Evolutionary conservation across 345 rosid genomes (phyloP), one percentile per base, ranked within the genome.

Genomic region (Stellera chamaejasme): DNA sequence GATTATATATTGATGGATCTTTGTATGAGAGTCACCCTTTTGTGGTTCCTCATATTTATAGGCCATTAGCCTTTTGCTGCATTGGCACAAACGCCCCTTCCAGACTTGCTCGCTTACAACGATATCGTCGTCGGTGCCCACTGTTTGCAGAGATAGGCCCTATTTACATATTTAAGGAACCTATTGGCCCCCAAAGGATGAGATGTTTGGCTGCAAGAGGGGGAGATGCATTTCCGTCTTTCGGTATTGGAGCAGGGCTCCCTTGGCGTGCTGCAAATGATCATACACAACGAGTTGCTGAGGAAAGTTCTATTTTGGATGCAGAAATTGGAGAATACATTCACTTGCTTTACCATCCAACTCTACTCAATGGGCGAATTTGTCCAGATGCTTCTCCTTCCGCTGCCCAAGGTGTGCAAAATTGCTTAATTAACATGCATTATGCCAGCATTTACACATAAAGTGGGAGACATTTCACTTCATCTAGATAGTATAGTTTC

Each of bases 121-220:
- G 96, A 26, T 94, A 92, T n/a, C 97, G 95, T 25, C 89, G 99
- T 56, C 99, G 87, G 59, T 90, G 96, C 69, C 97, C 99, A 59
- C 68, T 93, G 66, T 93, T 93, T 82, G 99, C 99, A 50, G 99
- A 93, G 81, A 87, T 90, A 90, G 99, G 99, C 23, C 92, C 97
- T 59, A 64, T 93, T 65, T 90, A 93, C 78, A 90, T 93, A 54
- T 93, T 93, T 64, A 90, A 83, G 78, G 99, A 89, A 70, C 85
- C 99, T n/a, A 75, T 93, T 70, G 97, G 99, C 55, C 81, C 82
- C 49, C 92, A 93, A 62, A 85, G 75, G 77, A 93, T 93, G 96
- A 77, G 82, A n/a, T 82, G 84, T 19, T 77, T 93, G 58, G 96
- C 97, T 58, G 80, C 78, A 63, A 83, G 97, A 76, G 99, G 99